Percentiles rank a stretch among this genome's conserved stretches.
Evolutionary conservation across 73 alveolate genomes (phyloP).

Genomic region (Paramecium sexaurelia): DNA sequence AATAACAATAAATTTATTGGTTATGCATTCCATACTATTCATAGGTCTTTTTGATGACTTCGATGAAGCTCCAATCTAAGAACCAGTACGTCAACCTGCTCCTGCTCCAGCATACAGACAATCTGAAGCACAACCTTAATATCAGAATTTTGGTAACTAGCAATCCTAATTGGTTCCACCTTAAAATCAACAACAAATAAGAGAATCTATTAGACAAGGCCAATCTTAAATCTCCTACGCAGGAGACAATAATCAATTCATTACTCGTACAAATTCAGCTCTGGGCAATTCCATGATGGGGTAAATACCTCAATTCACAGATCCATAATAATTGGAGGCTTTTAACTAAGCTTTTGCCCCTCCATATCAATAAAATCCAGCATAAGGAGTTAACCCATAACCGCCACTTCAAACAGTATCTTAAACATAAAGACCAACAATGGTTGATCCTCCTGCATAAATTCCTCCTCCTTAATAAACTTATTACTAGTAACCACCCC

Average conservation of each 20-base stretch:
- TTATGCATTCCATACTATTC: neutral
- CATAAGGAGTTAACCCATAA: neutral
- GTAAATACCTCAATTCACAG: neutral
- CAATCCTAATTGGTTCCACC: neutral
- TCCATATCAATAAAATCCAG: neutral
- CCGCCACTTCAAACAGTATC: neutral
- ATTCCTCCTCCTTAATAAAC: neutral
- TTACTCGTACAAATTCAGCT: neutral
- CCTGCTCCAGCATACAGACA: neutral
- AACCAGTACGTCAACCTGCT: neutral
- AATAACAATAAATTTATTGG: constrained; percentile 3
- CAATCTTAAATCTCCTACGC: neutral
- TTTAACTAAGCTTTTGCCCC: neutral
- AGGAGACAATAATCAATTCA: neutral
- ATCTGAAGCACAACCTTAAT: neutral
- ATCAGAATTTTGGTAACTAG: neutral
- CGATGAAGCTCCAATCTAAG: constrained; percentile 32
- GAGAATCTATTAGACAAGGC: neutral
- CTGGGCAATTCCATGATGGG: neutral
- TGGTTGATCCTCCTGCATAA: neutral
- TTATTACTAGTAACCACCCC: neutral
- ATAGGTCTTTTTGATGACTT: constrained; percentile 42
- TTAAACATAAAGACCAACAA: neutral
- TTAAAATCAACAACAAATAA: neutral
- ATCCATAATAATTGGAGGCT: neutral